These are phyloP conservation scores for Bruguiera gymnorhiza DNA, from an alignment of 345 rosid species.

Conservation along the genomic window DNA sequence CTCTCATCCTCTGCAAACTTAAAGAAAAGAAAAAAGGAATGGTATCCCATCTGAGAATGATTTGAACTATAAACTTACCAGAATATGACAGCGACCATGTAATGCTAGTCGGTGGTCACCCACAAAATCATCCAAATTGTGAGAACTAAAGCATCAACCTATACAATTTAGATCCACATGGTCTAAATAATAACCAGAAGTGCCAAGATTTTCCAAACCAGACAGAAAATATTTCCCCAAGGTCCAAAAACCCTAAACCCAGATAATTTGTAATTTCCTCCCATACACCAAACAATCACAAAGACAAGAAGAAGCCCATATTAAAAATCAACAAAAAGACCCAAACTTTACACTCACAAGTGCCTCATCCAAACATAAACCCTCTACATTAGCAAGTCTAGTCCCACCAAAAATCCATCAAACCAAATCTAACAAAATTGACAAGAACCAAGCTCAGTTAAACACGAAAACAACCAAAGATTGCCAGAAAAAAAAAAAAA, in stretches of 20 bases:
- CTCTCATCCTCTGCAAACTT: too few species aligned
- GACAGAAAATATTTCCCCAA: background rate
- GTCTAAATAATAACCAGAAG: background rate
- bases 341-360: constrained; percentile 1
- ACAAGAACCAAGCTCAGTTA: background rate
- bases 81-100: background rate
- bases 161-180: background rate
- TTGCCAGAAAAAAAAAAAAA: background rate
- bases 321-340: constrained; percentile 2
- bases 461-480: background rate
- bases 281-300: background rate
- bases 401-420: background rate
- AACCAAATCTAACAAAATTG: background rate
- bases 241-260: constrained; percentile 5
- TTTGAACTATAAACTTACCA: background rate
- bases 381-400: too few species aligned
- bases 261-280: background rate
- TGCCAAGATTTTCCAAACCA: background rate
- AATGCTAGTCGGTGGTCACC: background rate
- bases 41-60: background rate
- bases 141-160: background rate
- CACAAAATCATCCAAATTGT: background rate
- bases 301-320: background rate
- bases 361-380: too few species aligned
- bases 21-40: background rate